Evolutionary conservation across 169 alveolate genomes (phyloP).

Genomic region (Plasmodium inui): DNA sequence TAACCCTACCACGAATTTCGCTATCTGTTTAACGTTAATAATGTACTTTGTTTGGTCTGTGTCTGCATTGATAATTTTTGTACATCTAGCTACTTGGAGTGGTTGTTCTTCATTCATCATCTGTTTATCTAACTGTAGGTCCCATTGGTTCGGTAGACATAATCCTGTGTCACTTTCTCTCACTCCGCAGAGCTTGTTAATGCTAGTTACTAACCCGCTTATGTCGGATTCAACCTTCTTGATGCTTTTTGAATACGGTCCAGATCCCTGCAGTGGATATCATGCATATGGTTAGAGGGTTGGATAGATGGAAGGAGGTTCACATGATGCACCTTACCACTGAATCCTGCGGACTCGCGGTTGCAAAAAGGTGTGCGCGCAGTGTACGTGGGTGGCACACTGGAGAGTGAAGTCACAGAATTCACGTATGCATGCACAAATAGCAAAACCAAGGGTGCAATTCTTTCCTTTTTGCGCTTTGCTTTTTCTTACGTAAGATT

Average conservation of each 20-base stretch:
- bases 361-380: not conserved
- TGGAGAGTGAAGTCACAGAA: not conserved
- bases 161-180: constrained; percentile 99
- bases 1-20: constrained; percentile 98
- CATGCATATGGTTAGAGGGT: not conserved
- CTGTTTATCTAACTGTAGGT: constrained; percentile 96
- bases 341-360: not conserved
- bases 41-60: constrained; percentile 98
- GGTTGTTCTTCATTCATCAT: constrained; percentile 96
- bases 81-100: constrained; percentile 98
- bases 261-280: constrained; percentile 80
- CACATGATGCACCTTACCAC: not conserved
- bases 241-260: constrained; percentile 84
- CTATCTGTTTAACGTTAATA: constrained; percentile 96
- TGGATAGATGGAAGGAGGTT: not conserved
- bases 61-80: constrained; percentile 97
- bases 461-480: not conserved
- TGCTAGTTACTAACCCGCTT: constrained; percentile 77
- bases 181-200: constrained; percentile 89
- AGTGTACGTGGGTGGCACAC: not conserved
- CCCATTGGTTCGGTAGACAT: constrained; percentile 99
- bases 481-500: constrained; percentile 44
- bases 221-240: constrained; percentile 84
- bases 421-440: not conserved
- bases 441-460: not conserved